Base-by-base conservation (phyloP, 2,329 filamentous ascomycete species). In the Zymoseptoria crescenta region DNA sequence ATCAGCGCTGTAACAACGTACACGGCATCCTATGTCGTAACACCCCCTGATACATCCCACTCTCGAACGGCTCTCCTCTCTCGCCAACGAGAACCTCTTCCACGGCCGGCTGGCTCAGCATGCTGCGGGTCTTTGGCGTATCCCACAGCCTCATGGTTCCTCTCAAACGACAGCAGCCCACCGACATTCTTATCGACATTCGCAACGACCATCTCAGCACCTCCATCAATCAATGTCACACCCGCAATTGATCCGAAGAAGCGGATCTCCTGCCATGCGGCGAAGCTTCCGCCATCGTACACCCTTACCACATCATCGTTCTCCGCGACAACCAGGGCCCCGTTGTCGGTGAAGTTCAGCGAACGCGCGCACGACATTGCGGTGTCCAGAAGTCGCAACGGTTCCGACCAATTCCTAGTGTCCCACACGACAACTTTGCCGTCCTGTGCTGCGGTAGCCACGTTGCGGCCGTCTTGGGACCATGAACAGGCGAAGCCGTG, bases 391-490 rank as follows among this genome's bases (percentile, higher is more conserved):
- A 81, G 81, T 19, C 77, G 76, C 4, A 80, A 74, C 8, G 80
- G 79, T 57, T 80, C 75, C 51, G 75, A 79, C 86, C 87, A 89
- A 56, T 82, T 84, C 8, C 89, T 81, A 7, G 88, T 86, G 70
- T 93, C 89, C 85, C 87, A 92, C 54, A 93, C 83, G 63, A 85
- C 84, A 64, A 92, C 80, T 28, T 80, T 81, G 70, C 81, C 86
- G 72, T 93, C 89, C 72, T 93, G 88, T 62, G 87, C 87, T 21
- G 86, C 88, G 0, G 89, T 92, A 10, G 89, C 89, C 20, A 92
- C 81, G 10, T 85, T 87, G 75, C 85, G 85, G 30, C 88, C 88
- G 69, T 92, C 86, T 56, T 87, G 84, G 19, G 88, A 86, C 89
- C 89, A 93, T 64, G 87, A 88, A 67, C 87, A 91, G 1, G 88